A percentile compares a stretch with the other conserved stretches of the same genome.
Conservation (phyloP, 2,329 filamentous ascomycete species). For the Aspergillus fijiensis region DNA sequence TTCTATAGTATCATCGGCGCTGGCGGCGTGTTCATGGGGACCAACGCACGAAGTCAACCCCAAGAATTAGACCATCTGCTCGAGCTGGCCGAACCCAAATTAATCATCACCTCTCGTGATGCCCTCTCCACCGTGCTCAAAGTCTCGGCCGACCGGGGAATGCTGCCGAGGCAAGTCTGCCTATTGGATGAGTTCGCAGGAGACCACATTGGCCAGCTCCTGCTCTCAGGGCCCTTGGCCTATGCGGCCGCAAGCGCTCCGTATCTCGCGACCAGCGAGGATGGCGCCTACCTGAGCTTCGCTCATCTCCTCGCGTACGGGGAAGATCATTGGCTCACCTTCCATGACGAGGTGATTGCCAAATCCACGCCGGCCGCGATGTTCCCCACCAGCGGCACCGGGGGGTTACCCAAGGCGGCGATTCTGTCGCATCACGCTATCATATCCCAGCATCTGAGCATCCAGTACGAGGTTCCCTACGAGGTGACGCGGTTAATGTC, state of each 20-base stretch:
- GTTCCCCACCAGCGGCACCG: constrained; percentile 59
- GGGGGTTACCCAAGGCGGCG: constrained; percentile 61
- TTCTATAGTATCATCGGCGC: constrained; percentile 46
- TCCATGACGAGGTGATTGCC: constrained; percentile 42
- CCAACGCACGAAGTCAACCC: constrained; percentile 50
- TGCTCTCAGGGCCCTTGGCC: constrained; percentile 26
- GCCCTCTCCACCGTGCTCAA: constrained; percentile 39
- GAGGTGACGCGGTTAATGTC: constrained; percentile 48
- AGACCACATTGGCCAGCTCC: constrained; percentile 31
- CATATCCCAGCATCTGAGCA: constrained; percentile 51
- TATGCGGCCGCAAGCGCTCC: constrained; percentile 21
- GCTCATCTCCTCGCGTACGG: constrained; percentile 45
- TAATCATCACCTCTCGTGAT: constrained; percentile 46
- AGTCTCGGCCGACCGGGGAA: constrained; percentile 33
- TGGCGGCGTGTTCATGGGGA: constrained; percentile 52
- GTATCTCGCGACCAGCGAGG: constrained; percentile 17
- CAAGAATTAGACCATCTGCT: constrained; percentile 51
- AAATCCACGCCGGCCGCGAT: constrained; percentile 52
- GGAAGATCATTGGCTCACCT: constrained; percentile 50
- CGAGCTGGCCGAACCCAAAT: constrained; percentile 43
- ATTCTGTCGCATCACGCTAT: constrained; percentile 59
- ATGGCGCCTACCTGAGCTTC: constrained; percentile 25
- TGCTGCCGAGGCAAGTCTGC: constrained; percentile 36
- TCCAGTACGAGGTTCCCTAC: constrained; percentile 42
- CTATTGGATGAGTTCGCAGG: constrained; percentile 35